Evolutionary conservation across 148 eudicot species (phyloP), one percentile per base, ranked within the genome.

Genomic region (Arctostaphylos glauca): DNA sequence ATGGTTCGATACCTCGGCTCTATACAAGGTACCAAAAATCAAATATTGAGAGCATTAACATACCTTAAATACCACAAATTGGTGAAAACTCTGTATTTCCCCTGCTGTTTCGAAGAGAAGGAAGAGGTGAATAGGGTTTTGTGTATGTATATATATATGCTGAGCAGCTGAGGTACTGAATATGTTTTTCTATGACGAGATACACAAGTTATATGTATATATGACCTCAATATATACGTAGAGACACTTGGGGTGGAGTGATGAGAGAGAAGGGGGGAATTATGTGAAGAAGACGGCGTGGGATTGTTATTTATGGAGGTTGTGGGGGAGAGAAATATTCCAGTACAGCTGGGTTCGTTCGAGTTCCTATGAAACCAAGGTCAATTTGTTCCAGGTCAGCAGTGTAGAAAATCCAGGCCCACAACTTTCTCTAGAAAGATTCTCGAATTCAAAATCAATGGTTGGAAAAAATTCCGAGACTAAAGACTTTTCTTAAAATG

Each of bases 251-350:
- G 68, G 9, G 68, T 31, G 70, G 70, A 16, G 43, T 3, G 23
- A 10, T 66, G 23, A 23, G 71, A 25, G 23, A 43, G 71, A 12
- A 23, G 71, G 25, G n/a, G 25, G 67, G 18, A 60, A 60, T 60
- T 55, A 59, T 59, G 64, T 19, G 64, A 18, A 21, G 67, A n/a
- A n/a, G 68, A 62, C 38, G n/a, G n/a, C 0, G 68, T 60, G 67
- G 67, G 67, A 7, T 53, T 44, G 81, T 78, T 78, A 78, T 83
- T 83, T 83, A 83, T 78, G 25, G 56, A 49, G 77, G 76, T 18
- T 50, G 25, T 5, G 38, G 38, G 38, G 38, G 38, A 48, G 62
- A 66, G 46, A 16, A 81, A 50, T 50, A 77, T 77, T 53, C 77
- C 73, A 38, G 38, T n/a, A 48, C 60, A 16, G n/a, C 9, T 19